phyloP scores from a whole-genome alignment of 1,139 yeast genomes.

The Pichia terricola region DNA sequence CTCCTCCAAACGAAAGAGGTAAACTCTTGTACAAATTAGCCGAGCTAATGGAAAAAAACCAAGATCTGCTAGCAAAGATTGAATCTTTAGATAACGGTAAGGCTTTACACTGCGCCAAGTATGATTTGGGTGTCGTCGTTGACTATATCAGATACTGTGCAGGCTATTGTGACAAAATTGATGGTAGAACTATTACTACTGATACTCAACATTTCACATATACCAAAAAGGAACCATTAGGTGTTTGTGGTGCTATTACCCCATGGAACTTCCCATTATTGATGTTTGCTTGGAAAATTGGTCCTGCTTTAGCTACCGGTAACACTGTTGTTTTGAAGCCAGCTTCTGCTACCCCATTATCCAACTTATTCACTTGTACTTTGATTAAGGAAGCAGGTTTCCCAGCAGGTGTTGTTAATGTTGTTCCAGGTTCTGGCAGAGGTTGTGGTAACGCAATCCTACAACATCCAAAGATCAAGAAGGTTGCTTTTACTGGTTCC shows the following conservation, averaged over 20 bases:
- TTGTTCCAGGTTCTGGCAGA: constrained; percentile 70
- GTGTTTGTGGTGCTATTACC: constrained; percentile 74
- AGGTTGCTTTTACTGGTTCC: constrained; percentile 82
- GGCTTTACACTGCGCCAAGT: constrained; percentile 45
- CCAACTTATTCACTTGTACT: constrained; percentile 57
- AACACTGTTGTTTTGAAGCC: constrained; percentile 73
- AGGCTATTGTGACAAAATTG: constrained; percentile 73
- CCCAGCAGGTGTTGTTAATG: constrained; percentile 73
- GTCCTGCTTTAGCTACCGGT: constrained; percentile 78
- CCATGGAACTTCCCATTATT: constrained; percentile 87
- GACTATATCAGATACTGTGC: constrained; percentile 60
- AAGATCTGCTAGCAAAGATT: constrained; percentile 54
- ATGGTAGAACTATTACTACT: constrained; percentile 60
- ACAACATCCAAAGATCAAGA: constrained; percentile 57
- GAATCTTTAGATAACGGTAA: constrained; percentile 83
- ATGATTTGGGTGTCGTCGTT: constrained; percentile 51
- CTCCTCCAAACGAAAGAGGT: constrained; percentile 47
- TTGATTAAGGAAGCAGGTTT: constrained; percentile 61
- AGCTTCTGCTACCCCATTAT: constrained; percentile 77
- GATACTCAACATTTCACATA: constrained; percentile 54
- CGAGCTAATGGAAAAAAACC: constrained; percentile 49
- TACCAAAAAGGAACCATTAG: constrained; percentile 56
- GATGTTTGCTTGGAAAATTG: constrained; percentile 81
- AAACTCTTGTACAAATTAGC: constrained; percentile 53
- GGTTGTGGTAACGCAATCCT: constrained; percentile 70